Conservation (phyloP, 768 basidiomycete genomes). For the Phallus indusiatus region DNA sequence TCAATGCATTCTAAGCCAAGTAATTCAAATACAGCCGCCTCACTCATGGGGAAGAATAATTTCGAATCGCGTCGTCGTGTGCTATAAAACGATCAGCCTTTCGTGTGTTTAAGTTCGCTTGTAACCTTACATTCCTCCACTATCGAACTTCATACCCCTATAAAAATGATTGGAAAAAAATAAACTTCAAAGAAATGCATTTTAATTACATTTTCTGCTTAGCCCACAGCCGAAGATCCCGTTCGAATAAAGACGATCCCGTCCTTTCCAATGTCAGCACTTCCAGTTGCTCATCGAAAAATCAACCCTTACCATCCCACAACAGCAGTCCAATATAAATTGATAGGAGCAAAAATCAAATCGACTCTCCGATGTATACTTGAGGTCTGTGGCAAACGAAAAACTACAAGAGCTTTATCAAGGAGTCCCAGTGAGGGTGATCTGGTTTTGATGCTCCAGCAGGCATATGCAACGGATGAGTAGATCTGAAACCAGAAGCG, state of each 20-base stretch:
- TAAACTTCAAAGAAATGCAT: not conserved
- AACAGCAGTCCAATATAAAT: conserved; percentile 81
- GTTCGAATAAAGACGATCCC: conserved; percentile 83
- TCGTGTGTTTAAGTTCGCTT: not conserved
- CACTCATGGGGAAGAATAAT: conserved; percentile 48
- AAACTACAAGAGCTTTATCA: conserved; percentile 78
- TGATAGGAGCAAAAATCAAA: conserved; percentile 68
- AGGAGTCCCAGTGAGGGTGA: conserved; percentile 60
- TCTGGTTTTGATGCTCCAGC: conserved; percentile 4
- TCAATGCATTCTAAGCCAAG: conserved; percentile 63
- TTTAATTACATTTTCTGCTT: conserved; percentile 43
- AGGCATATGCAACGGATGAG: conserved; percentile 40
- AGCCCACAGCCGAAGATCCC: conserved; percentile 71
- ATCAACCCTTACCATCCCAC: conserved; percentile 61
- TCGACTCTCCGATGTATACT: conserved; percentile 63
- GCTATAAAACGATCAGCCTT: conserved; percentile 23
- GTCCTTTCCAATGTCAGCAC: conserved; percentile 38
- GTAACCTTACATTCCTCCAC: conserved; percentile 58
- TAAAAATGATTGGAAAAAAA: conserved; percentile 3
- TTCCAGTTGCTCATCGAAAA: not conserved
- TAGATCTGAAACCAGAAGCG: conserved; percentile 49
- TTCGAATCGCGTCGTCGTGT: conserved; percentile 58
- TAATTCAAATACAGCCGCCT: conserved; percentile 63
- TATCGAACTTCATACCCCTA: conserved; percentile 80
- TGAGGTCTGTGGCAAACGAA: conserved; percentile 41